Base-by-base conservation (phyloP, 2,329 filamentous ascomycete genomes). In the Aspergillus transmontanensis region DNA sequence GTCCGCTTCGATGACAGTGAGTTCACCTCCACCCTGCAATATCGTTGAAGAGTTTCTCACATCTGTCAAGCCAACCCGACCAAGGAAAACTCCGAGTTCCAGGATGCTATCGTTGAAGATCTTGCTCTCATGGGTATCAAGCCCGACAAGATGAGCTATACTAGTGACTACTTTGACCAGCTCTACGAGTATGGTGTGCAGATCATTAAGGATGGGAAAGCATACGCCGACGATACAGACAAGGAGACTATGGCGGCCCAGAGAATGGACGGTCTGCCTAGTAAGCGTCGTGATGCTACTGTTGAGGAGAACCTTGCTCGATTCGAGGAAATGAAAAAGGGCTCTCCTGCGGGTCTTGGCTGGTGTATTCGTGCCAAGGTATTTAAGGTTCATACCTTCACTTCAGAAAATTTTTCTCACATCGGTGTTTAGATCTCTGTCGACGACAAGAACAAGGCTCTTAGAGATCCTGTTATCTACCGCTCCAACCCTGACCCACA, bases 381-480 rank as follows among this genome's bases (percentile, higher is more conserved):
- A 55, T 36, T 9, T 39, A 19, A 39, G 4, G 32, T 16, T 26
- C 10, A 4, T 39, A 14, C 4, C n/a, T 14, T 26, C n/a, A 53
- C 34, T 12, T 19, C n/a, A 26, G n/a, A 19, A 36, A 21, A 9
- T 2, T 1, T 41, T 39, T 36, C 51, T 55, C 32, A 55, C 21
- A 14, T 39, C 21, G 16, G 9, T 23, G 5, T 39, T 7, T 39
- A 55, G 84, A 92, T 98, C 71, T 94, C 92, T 1, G 87, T 91
- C 70, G 92, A 96, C 78, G 91, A 95, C 80, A 91, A 91, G 68
- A 98, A 99, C 84, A 96, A 96, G 81, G 93, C 95, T 59, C 89
- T 98, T 87, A 87, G 95, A 68, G 95, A 99, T 78, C 95, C 95
- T 14, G 94, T 98, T 79, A 96, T 99, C 78, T 98, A 97, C 85